Evolutionary conservation across 345 rosid species (phyloP), one percentile per base, ranked within the genome.

Genomic region (Gossypium thurberi): DNA sequence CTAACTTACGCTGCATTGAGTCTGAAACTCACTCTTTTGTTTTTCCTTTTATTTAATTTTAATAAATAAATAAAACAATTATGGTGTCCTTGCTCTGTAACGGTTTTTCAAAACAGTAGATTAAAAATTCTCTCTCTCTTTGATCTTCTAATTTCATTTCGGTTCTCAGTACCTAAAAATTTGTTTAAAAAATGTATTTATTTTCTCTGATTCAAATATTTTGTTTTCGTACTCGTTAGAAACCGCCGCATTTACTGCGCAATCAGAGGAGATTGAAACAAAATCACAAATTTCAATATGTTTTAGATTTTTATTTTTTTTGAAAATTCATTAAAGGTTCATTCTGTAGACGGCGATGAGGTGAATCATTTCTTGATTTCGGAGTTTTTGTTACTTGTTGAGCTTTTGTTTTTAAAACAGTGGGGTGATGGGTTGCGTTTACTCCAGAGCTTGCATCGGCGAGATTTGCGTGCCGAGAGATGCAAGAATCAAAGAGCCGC

Each of bases 401-500:
- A 48, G 33, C 37, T 61, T 10, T 76, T 69, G 63, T 52, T 73
- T 76, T 59, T 74, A 2, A 65, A 43, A 20, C 10, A 20, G 51
- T 71, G 73, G 40, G 56, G 82, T 80, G 40, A 95, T 95, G 99
- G 99, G 99, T 56, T 95, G 99, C 73, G 94, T 87, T 53, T 92
- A 95, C 79, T 95, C 99, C 14, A 87, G 96, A 80, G 90, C 91
- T 67, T 95, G 99, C 78, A 92, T 95, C 68, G 97, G 99, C 76
- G 93, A 92, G 85, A 89, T 88, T 75, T 91, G 98, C 75, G 82
- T 83, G 4, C 92, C 96, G n/a, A 89, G 82, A 78, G 91, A 86
- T 28, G 81, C 78, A 2, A 80, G 85, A 62, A 71, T 84, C 84
- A 82, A 79, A 61, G 78, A 83, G 25, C 69, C 83, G 0, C 83